Percentiles rank a stretch among this genome's conserved stretches.
Conservation (phyloP, 192 early-diverging fungal genomes). For the Mortierella antarctica region DNA sequence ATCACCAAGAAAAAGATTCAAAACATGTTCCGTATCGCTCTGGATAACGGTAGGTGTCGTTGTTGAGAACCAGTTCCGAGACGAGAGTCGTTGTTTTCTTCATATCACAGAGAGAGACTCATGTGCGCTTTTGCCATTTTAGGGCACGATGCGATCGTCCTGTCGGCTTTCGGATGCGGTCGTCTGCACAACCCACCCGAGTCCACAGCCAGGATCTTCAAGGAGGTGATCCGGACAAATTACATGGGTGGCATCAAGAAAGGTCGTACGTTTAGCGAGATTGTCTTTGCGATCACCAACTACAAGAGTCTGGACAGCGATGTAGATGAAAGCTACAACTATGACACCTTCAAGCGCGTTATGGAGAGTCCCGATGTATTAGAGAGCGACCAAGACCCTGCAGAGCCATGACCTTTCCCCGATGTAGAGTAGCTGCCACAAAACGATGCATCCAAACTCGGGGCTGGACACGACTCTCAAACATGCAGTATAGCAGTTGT, state of each 20-base stretch:
- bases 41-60: slow-evolving; percentile 53
- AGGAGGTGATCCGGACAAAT: slow-evolving; percentile 52
- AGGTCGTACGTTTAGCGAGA: slow-evolving; percentile 33
- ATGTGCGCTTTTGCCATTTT: not conserved
- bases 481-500: too few relatives aligned
- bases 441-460: too few relatives aligned
- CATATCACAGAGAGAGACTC: not conserved
- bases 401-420: too few relatives aligned
- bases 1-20: slow-evolving; percentile 57
- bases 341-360: slow-evolving; percentile 45
- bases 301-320: slow-evolving; percentile 20
- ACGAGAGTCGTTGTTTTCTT: not conserved
- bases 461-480: too few relatives aligned
- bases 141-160: slow-evolving; percentile 58
- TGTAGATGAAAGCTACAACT: slow-evolving; percentile 13
- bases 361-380: slow-evolving; percentile 38
- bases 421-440: too few relatives aligned
- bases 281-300: slow-evolving; percentile 51
- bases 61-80: not conserved
- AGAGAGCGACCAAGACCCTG: slow-evolving; percentile 2
- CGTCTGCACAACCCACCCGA: slow-evolving; percentile 53
- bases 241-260: slow-evolving; percentile 53
- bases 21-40: slow-evolving; percentile 55
- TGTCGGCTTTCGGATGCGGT: slow-evolving; percentile 59
- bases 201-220: slow-evolving; percentile 52